Percentiles rank a stretch among this genome's conserved stretches.
Conservation (phyloP, 768 basidiomycete species). For the Termitomyces bulborhizus region DNA sequence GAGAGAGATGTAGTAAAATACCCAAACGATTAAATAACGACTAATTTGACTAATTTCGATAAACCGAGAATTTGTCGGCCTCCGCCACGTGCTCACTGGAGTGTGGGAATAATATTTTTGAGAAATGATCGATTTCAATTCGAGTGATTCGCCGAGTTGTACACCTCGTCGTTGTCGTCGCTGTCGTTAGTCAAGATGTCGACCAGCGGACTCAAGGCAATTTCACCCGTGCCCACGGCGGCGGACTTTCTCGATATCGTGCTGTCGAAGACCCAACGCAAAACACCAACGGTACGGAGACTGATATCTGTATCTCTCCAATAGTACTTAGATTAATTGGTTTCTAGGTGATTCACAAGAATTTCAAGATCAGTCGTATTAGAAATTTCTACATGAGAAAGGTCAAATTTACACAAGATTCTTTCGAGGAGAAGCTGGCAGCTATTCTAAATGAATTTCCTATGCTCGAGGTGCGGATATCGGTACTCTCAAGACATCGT, state of each 20-base stretch:
- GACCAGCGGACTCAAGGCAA: conserved; percentile 90
- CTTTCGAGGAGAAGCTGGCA: conserved; percentile 92
- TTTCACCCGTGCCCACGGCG: conserved; percentile 97
- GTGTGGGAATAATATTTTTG: conserved; percentile 14
- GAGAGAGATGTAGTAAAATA: too few species aligned
- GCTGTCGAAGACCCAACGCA: conserved; percentile 89
- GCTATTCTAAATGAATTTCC: conserved; percentile 96
- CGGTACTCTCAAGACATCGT: neutral
- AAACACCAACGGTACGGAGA: conserved; percentile 82
- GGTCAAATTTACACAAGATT: conserved; percentile 97
- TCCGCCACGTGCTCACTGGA: neutral
- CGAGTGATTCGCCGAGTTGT: neutral
- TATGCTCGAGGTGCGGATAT: conserved; percentile 79
- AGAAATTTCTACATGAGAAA: conserved; percentile 99
- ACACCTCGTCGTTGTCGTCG: neutral
- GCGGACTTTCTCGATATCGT: conserved; percentile 93
- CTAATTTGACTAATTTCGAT: too few species aligned
- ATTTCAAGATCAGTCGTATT: conserved; percentile 99
- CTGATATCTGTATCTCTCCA: neutral
- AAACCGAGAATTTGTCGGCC: neutral
- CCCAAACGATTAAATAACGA: too few species aligned
- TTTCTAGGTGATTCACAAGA: conserved; percentile 91
- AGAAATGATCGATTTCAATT: conserved; percentile 10
- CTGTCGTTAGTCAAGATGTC: conserved; percentile 39
- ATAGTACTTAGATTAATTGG: neutral